Percentiles rank a stretch among this genome's conserved stretches.
These are phyloP conservation scores for Globisporangium alternatum DNA, from an alignment of 352 stramenopile genomes.

Conservation along the genomic window DNA sequence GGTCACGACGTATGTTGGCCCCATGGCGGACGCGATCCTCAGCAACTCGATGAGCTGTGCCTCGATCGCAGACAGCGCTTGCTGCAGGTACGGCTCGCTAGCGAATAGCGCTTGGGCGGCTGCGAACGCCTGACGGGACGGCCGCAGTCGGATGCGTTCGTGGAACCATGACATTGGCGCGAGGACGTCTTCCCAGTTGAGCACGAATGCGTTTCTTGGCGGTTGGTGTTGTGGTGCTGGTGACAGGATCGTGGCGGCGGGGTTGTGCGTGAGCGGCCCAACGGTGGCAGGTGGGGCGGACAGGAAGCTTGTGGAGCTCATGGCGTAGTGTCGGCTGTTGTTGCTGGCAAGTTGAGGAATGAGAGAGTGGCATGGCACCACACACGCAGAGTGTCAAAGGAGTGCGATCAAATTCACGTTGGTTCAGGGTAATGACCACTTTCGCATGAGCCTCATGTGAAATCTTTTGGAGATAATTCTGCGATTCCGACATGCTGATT, in stretches of 20 bases:
- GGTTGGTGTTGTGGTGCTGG: background rate
- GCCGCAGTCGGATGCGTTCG: conserved; percentile 36
- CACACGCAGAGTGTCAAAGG: background rate
- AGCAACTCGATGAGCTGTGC: conserved; percentile 52
- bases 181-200: conserved; percentile 63
- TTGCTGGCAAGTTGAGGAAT: conserved; percentile 9
- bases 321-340: background rate
- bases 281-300: background rate
- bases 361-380: background rate
- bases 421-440: too few relatives aligned
- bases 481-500: conserved; percentile 11
- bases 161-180: conserved; percentile 41
- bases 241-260: background rate
- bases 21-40: conserved; percentile 28
- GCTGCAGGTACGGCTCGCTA: conserved; percentile 48
- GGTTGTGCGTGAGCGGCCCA: background rate
- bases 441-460: background rate
- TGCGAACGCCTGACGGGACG: conserved; percentile 30
- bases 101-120: conserved; percentile 25
- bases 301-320: conserved; percentile 9
- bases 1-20: conserved; percentile 52
- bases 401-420: background rate
- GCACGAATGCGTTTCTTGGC: conserved; percentile 30
- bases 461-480: conserved; percentile 11
- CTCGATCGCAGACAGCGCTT: conserved; percentile 47